phyloP scores from a whole-genome alignment of 2,329 filamentous ascomycete genomes.

The Paecilomyces fulvus region DNA sequence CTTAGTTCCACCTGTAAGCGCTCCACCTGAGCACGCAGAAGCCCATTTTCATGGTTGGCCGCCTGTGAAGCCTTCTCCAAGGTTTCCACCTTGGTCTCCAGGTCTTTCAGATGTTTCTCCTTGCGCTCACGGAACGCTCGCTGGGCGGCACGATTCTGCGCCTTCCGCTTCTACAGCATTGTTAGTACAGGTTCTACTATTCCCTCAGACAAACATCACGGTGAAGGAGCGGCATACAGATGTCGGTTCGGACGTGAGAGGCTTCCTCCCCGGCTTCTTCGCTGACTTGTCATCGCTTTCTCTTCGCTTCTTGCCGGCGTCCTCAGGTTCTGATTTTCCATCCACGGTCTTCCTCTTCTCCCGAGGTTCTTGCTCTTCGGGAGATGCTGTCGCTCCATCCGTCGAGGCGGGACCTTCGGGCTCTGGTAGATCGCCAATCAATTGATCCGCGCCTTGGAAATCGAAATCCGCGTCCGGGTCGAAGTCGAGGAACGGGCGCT shows the following conservation, averaged over 20 bases:
- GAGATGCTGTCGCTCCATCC: constrained; percentile 13
- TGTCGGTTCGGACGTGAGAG: constrained; percentile 87
- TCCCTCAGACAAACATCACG: not conserved
- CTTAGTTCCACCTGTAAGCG: constrained; percentile 74
- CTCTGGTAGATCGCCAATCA: constrained; percentile 68
- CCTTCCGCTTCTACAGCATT: constrained; percentile 53
- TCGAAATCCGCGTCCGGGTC: constrained; percentile 73
- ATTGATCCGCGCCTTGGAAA: constrained; percentile 49
- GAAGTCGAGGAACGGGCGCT: constrained; percentile 78
- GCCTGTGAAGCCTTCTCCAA: constrained; percentile 74
- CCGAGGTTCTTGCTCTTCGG: constrained; percentile 42
- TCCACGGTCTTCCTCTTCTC: constrained; percentile 52
- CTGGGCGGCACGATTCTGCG: constrained; percentile 87
- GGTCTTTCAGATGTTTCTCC: constrained; percentile 59
- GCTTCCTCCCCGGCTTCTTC: constrained; percentile 96
- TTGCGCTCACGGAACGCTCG: constrained; percentile 91
- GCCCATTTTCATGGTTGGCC: constrained; percentile 74
- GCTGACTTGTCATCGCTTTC: constrained; percentile 77
- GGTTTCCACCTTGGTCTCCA: constrained; percentile 50
- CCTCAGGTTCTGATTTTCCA: constrained; percentile 52
- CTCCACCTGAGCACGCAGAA: constrained; percentile 79
- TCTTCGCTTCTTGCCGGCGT: constrained; percentile 57
- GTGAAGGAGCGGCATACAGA: constrained; percentile 58
- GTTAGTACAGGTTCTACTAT: constrained; percentile 13
- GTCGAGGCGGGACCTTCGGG: constrained; percentile 19